Conservation (phyloP, 148 eudicot species). For the Chenopodium formosanum region DNA sequence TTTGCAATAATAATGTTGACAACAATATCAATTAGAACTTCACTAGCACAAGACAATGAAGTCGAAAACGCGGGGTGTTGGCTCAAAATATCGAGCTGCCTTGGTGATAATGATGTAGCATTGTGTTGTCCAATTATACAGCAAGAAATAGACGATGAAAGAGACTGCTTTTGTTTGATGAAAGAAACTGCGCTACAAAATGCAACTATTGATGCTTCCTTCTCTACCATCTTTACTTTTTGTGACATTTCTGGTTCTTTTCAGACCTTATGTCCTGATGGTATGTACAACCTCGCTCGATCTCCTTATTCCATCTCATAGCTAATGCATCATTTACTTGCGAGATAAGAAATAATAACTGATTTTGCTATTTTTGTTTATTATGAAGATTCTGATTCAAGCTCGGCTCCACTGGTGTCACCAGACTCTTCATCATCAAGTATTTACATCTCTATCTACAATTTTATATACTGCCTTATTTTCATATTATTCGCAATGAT, state of each 20-base stretch:
- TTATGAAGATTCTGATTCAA: background rate
- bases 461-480: too few relatives aligned
- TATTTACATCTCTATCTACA: too few relatives aligned
- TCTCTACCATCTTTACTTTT: background rate
- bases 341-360: too few relatives aligned
- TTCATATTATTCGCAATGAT: too few relatives aligned
- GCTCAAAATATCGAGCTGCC: background rate
- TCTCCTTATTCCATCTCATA: too few relatives aligned
- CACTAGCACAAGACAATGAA: background rate
- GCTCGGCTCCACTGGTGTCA: background rate
- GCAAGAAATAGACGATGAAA: background rate
- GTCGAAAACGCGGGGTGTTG: background rate
- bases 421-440: background rate
- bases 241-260: background rate
- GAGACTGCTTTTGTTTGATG: background rate
- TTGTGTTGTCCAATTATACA: background rate
- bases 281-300: background rate
- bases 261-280: background rate
- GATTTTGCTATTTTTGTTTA: too few relatives aligned
- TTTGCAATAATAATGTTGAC: background rate
- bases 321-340: too few relatives aligned
- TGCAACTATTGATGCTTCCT: background rate
- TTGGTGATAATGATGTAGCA: background rate
- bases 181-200: background rate
- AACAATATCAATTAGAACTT: background rate